phyloP scores from a whole-genome alignment of 805 yeast genomes.

The Wickerhamomyces sydowiorum region DNA sequence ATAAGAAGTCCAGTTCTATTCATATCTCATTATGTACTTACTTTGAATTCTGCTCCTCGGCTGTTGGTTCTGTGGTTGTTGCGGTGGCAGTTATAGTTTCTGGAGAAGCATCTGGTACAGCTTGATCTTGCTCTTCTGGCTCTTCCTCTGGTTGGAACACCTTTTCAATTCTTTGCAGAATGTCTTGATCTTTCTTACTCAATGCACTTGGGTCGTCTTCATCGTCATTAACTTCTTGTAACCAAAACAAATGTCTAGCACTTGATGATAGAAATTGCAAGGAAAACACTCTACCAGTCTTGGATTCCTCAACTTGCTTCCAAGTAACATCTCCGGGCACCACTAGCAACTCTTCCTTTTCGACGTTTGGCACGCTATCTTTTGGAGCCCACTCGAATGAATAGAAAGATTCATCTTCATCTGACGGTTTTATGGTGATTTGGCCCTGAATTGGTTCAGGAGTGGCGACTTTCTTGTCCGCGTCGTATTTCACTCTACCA shows the following conservation, averaged over 20 bases:
- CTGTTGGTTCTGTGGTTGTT: conserved; percentile 6
- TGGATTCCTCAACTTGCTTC: conserved; percentile 62
- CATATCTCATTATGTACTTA: conserved; percentile 2
- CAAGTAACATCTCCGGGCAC: conserved; percentile 86
- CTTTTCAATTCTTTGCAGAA: conserved; percentile 41
- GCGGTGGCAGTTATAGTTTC: not conserved
- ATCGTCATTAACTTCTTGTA: conserved; percentile 65
- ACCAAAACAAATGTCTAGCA: conserved; percentile 55
- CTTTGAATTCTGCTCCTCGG: conserved; percentile 1
- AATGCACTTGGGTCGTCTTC: conserved; percentile 54
- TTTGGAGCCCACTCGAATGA: conserved; percentile 73
- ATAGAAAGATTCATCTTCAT: conserved; percentile 67
- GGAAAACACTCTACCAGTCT: conserved; percentile 72
- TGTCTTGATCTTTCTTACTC: conserved; percentile 50
- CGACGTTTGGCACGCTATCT: conserved; percentile 37
- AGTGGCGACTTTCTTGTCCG: conserved; percentile 52
- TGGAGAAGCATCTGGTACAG: conserved; percentile 7
- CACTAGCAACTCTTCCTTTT: conserved; percentile 59
- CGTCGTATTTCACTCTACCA: conserved; percentile 66
- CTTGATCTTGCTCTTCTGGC: conserved; percentile 26
- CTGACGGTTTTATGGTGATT: conserved; percentile 52
- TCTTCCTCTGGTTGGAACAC: conserved; percentile 38
- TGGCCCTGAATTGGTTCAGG: conserved; percentile 70
- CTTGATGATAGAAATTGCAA: conserved; percentile 60
- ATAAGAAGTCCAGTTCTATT: too few relatives aligned